Evolutionary conservation across 352 stramenopile species (phyloP).

Genomic region (Globisporangium radiosum): DNA sequence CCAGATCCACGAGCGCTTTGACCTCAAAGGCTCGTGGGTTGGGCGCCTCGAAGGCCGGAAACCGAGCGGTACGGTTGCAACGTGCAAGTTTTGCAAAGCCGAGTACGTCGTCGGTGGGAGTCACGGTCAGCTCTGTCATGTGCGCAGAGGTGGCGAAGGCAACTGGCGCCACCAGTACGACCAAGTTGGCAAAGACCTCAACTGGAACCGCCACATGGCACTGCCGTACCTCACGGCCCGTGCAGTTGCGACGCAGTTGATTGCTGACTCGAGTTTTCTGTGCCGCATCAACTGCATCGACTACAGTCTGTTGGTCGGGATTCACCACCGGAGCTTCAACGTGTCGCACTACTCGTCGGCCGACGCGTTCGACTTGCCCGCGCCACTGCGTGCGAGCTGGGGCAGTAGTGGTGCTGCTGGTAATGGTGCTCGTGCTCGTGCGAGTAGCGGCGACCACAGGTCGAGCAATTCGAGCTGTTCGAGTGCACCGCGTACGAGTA

Average conservation of each 20-base stretch:
- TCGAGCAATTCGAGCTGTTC: constrained; percentile 14
- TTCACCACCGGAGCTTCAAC: constrained; percentile 88
- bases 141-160: constrained; percentile 48
- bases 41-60: constrained; percentile 67
- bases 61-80: constrained; percentile 53
- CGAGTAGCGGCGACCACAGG: neutral
- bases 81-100: constrained; percentile 67
- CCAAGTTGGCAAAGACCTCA: constrained; percentile 77
- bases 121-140: constrained; percentile 62
- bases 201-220: constrained; percentile 81
- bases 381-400: constrained; percentile 14
- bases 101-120: constrained; percentile 64
- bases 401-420: constrained; percentile 4
- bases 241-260: constrained; percentile 67
- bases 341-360: constrained; percentile 67
- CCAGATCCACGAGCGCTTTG: constrained; percentile 77
- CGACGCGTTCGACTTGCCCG: constrained; percentile 31
- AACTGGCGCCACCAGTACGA: constrained; percentile 74
- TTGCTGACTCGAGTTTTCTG: constrained; percentile 86
- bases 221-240: constrained; percentile 43
- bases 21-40: constrained; percentile 85
- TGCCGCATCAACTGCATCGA: constrained; percentile 93
- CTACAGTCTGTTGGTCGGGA: constrained; percentile 92
- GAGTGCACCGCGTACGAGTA: neutral
- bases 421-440: neutral